A percentile compares a stretch with the other conserved stretches of the same genome.
These are phyloP conservation scores for Xylaria cubensis DNA, from an alignment of 495 filamentous ascomycete species.

Conservation along the genomic window DNA sequence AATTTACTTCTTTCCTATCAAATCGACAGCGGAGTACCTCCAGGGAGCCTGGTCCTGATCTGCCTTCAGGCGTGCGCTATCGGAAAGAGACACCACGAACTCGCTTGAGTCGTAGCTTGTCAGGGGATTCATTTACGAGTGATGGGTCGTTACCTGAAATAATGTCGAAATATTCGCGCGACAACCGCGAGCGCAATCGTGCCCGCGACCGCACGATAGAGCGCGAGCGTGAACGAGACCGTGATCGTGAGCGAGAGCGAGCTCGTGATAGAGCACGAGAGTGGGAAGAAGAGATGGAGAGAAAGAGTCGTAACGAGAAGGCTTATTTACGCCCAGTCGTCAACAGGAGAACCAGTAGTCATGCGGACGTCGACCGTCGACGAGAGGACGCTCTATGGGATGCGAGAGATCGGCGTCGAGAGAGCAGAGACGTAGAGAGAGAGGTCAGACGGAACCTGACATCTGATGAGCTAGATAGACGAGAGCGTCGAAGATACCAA, in stretches of 20 bases:
- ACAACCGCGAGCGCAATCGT: conserved; percentile 34
- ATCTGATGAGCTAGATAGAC: conserved; percentile 36
- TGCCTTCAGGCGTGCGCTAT: conserved; percentile 29
- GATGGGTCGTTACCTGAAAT: conserved; percentile 39
- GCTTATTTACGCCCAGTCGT: conserved; percentile 39
- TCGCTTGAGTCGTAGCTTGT: conserved; percentile 38
- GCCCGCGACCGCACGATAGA: conserved; percentile 26
- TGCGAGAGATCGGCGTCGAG: conserved; percentile 34
- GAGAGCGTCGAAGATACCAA: conserved; percentile 37
- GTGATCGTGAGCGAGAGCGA: conserved; percentile 34
- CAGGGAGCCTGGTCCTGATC: conserved; percentile 30
- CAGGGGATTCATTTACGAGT: conserved; percentile 38
- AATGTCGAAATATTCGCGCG: conserved; percentile 30
- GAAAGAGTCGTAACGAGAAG: conserved; percentile 35
- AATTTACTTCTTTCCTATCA: conserved; percentile 35
- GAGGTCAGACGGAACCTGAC: conserved; percentile 38
- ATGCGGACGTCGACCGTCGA: conserved; percentile 48
- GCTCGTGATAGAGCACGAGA: conserved; percentile 39
- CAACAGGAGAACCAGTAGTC: conserved; percentile 53
- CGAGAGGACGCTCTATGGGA: conserved; percentile 41
- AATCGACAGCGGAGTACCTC: conserved; percentile 40
- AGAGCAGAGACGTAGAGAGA: conserved; percentile 41
- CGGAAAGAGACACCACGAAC: conserved; percentile 31
- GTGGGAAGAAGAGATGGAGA: conserved; percentile 37
- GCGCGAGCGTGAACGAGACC: conserved; percentile 9